Base-by-base conservation (phyloP, 1,139 yeast species). In the Magnusiomyces tetraspermus region DNA sequence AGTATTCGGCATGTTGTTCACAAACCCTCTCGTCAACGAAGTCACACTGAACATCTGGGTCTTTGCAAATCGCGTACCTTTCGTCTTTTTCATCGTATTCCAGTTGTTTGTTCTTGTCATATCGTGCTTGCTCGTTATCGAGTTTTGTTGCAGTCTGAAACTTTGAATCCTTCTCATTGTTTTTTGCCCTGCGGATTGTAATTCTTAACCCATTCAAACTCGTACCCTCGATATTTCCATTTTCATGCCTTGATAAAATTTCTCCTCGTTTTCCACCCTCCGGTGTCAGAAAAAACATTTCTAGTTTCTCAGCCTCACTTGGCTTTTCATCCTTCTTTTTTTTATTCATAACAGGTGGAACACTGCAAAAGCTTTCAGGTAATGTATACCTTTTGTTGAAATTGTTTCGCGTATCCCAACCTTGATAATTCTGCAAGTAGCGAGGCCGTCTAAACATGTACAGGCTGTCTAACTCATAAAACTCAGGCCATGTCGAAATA, bases 401-500 rank as follows among this genome's bases (percentile, higher is more conserved):
- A 13, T 24, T 17, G 1, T 46, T 6, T n/a, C 53, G 37, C 15
- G 50, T 51, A 4, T 37, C 46, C 15, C 38, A 46, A 6, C 50
- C 36, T 21, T 8, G n/a, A 30, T 48, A 23, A 10, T 46, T 21
- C 11, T 11, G 17, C 37, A 61, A 46, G 61, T 65, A 60, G 11
- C 46, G 45, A 1, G 67, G 66, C 37, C 55, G 52, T 5, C 59
- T 57, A 50, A 56, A 67, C 49, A 63, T 60, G 51, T 61, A 61
- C 6, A 58, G 24, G 11, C 60, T 54, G 52, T 69, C 68, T 19
- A 69, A 57, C 8, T 58, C 53, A 55, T 69, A 69, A 50, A 69
- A 69, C 42, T 58, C 56, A 17, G 60, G 57, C 71, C 71, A 68
- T 3, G 72, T 68, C 5, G 67, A 65, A 5, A 69, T 54, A 3